These are phyloP conservation scores for Gonapodya prolifera DNA, from an alignment of 192 early-diverging fungal genomes.

Conservation along the genomic window DNA sequence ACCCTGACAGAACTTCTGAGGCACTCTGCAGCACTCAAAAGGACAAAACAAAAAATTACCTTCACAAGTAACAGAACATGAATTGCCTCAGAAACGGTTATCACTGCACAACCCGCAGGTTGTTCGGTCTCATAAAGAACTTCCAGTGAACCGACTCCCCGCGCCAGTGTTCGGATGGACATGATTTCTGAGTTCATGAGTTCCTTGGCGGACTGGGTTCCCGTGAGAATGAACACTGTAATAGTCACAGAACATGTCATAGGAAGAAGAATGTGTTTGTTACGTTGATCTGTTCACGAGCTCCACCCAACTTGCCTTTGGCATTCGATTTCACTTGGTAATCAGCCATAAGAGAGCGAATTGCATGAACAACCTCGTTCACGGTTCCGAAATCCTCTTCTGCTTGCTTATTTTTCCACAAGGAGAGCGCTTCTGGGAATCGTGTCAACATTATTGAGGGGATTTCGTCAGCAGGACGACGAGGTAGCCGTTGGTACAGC, in stretches of 20 bases:
- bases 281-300: constrained; percentile 9
- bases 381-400: constrained; percentile 71
- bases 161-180: constrained; percentile 58
- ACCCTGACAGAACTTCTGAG: too few species aligned
- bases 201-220: constrained; percentile 21
- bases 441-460: constrained; percentile 60
- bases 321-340: constrained; percentile 64
- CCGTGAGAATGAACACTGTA: constrained; percentile 46
- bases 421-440: constrained; percentile 33
- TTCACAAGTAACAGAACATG: constrained; percentile 62
- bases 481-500: constrained; percentile 88
- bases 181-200: constrained; percentile 43
- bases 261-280: constrained; percentile 8
- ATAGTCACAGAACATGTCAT: constrained; percentile 1
- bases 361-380: constrained; percentile 58
- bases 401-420: constrained; percentile 47
- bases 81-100: constrained; percentile 54
- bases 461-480: constrained; percentile 51
- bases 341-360: constrained; percentile 62
- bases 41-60: not conserved
- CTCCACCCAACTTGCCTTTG: constrained; percentile 43
- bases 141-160: constrained; percentile 55
- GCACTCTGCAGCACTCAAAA: too few species aligned
- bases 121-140: constrained; percentile 37
- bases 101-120: constrained; percentile 70